phyloP scores from a whole-genome alignment of 2,329 filamentous ascomycete species.

The Annulohypoxylon truncatum region DNA sequence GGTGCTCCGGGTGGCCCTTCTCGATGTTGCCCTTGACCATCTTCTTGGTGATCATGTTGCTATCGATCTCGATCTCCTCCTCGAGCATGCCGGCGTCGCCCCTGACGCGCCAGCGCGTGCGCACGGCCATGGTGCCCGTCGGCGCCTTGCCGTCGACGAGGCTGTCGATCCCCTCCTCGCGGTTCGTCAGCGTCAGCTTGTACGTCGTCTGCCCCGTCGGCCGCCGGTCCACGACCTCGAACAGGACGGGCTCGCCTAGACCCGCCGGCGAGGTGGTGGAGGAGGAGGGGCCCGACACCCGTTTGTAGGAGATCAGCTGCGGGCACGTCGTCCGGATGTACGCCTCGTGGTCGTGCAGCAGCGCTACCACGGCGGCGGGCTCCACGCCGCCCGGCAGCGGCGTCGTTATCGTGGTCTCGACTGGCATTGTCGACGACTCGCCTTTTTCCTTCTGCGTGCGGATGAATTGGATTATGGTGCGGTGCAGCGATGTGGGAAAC shows the following conservation, averaged over 20 bases:
- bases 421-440: constrained; percentile 32
- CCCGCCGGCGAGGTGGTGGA: background rate
- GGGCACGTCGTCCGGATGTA: constrained; percentile 47
- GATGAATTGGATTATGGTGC: background rate
- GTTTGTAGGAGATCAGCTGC: constrained; percentile 42
- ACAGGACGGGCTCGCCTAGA: constrained; percentile 36
- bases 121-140: constrained; percentile 42
- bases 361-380: constrained; percentile 40
- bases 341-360: constrained; percentile 61
- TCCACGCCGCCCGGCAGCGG: constrained; percentile 44
- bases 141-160: constrained; percentile 44
- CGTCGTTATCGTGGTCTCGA: constrained; percentile 56
- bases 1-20: constrained; percentile 34
- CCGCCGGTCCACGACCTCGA: constrained; percentile 46
- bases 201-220: constrained; percentile 56
- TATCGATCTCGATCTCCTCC: constrained; percentile 46
- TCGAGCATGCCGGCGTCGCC: constrained; percentile 33
- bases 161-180: constrained; percentile 43
- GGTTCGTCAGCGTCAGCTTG: constrained; percentile 46
- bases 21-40: constrained; percentile 48
- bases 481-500: background rate
- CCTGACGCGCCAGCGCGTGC: constrained; percentile 35
- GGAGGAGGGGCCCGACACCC: constrained; percentile 29
- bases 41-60: constrained; percentile 46
- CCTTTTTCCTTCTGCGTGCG: background rate